Evolutionary conservation across 495 filamentous ascomycete species (phyloP).

Genomic region (Annulohypoxylon stygium): DNA sequence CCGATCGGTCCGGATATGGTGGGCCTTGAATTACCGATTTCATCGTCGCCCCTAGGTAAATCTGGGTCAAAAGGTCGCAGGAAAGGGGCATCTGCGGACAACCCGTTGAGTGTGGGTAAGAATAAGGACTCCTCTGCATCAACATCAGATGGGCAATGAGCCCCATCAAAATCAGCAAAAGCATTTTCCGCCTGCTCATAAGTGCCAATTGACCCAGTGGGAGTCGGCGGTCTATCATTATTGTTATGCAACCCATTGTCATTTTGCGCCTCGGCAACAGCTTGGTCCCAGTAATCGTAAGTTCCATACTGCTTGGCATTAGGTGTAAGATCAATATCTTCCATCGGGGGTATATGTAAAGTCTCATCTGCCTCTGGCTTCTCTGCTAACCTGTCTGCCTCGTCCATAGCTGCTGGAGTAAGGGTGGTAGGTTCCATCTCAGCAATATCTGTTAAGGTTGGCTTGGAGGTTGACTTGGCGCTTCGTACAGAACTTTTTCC

Average conservation of each 20-base stretch:
- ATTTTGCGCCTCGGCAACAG: conserved; percentile 48
- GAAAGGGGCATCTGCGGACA: conserved; percentile 33
- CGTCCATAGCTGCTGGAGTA: conserved; percentile 60
- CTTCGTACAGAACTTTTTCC: conserved; percentile 62
- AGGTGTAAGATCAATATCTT: conserved; percentile 44
- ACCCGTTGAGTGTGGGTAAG: conserved; percentile 44
- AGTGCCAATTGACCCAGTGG: conserved; percentile 74
- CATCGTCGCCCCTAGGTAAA: conserved; percentile 29
- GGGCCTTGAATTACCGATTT: conserved; percentile 33
- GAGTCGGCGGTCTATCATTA: conserved; percentile 54
- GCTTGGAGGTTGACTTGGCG: conserved; percentile 55
- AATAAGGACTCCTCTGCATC: conserved; percentile 51
- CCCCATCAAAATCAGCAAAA: conserved; percentile 95
- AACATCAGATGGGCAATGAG: conserved; percentile 75
- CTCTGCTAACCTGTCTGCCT: conserved; percentile 56
- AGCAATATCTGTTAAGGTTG: conserved; percentile 61
- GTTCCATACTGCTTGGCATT: conserved; percentile 43
- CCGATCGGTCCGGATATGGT: conserved; percentile 39
- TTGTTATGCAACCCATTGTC: conserved; percentile 42
- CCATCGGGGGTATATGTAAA: conserved; percentile 36
- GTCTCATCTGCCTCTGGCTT: conserved; percentile 52
- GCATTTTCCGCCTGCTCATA: conserved; percentile 75
- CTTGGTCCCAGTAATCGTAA: conserved; percentile 49
- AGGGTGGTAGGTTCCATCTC: conserved; percentile 61
- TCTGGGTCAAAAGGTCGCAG: conserved; percentile 40